These are phyloP conservation scores for Kuraishia cidri DNA, from an alignment of 805 yeast genomes.

Conservation along the genomic window DNA sequence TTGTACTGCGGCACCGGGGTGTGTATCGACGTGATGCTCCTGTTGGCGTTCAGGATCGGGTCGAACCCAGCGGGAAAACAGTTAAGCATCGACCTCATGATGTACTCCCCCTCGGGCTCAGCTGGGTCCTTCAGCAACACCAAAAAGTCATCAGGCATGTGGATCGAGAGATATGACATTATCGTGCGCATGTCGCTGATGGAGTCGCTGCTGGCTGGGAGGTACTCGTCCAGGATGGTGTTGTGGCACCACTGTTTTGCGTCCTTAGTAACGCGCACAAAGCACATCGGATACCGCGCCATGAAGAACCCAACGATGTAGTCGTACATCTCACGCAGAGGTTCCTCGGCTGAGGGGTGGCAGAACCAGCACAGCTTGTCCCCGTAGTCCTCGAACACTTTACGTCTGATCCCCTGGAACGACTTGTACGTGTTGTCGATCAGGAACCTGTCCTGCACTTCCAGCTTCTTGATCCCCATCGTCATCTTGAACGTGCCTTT, in stretches of 20 bases:
- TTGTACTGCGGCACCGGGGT: slow-evolving; percentile 65
- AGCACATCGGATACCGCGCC: slow-evolving; percentile 13
- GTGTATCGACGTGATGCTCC: slow-evolving; percentile 53
- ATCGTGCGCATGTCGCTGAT: slow-evolving; percentile 8
- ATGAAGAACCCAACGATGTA: slow-evolving; percentile 16
- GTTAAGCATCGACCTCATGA: slow-evolving; percentile 43
- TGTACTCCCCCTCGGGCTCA: slow-evolving; percentile 49
- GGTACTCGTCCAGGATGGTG: slow-evolving; percentile 29
- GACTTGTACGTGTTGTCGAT: slow-evolving; percentile 52
- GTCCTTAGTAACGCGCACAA: slow-evolving; percentile 1
- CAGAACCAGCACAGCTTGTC: slow-evolving; percentile 24
- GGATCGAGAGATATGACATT: slow-evolving; percentile 24
- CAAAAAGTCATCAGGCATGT: slow-evolving; percentile 57
- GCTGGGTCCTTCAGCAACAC: slow-evolving; percentile 33
- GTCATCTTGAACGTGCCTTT: slow-evolving; percentile 36
- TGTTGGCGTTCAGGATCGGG: slow-evolving; percentile 42
- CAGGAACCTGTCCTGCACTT: slow-evolving; percentile 46
- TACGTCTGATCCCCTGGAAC: slow-evolving; percentile 28
- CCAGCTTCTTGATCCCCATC: slow-evolving; percentile 36
- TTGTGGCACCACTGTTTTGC: slow-evolving; percentile 21
- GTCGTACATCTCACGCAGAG: slow-evolving; percentile 43
- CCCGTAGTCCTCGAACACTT: slow-evolving; percentile 19
- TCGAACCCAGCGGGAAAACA: slow-evolving; percentile 71
- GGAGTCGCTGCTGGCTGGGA: slow-evolving; percentile 13
- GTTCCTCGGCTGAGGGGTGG: slow-evolving; percentile 19